Evolutionary conservation across 257 asterid species (phyloP).

Genomic region (Perilla frutescens): DNA sequence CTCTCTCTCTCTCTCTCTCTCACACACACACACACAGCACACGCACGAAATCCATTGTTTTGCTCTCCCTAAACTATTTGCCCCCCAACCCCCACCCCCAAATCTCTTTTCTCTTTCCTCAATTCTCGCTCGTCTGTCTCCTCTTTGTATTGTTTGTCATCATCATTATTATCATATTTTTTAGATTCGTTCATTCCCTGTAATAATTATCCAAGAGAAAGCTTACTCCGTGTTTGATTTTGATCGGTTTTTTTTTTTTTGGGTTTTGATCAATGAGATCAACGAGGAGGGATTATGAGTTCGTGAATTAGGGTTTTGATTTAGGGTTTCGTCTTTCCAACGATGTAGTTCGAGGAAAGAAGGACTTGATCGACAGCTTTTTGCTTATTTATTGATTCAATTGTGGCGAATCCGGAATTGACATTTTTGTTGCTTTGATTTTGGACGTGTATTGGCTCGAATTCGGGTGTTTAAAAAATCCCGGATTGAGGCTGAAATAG

Average conservation of each 20-base stretch:
- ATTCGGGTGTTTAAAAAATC: constrained; percentile 21
- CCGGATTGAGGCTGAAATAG: constrained; percentile 31
- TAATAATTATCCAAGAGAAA: constrained; percentile 21
- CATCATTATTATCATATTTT: constrained; percentile 16
- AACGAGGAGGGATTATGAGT: constrained; percentile 33
- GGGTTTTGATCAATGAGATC: constrained; percentile 44
- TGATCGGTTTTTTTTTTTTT: constrained; percentile 35
- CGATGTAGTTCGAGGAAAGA: constrained; percentile 54
- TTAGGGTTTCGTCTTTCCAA: constrained; percentile 43
- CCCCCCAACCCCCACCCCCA: constrained; percentile 16
- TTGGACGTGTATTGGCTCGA: constrained; percentile 26
- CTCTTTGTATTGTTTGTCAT: constrained; percentile 37
- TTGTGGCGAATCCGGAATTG: constrained; percentile 27
- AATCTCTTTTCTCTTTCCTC: constrained; percentile 48
- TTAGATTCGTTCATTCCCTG: constrained; percentile 29
- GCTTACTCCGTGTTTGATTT: constrained; percentile 33
- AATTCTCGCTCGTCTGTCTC: constrained; percentile 61
- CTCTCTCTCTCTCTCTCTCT: constrained; percentile 28
- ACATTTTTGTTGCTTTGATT: constrained; percentile 22
- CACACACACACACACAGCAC: constrained; percentile 27
- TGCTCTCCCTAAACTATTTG: constrained; percentile 36
- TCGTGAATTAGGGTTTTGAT: constrained; percentile 57
- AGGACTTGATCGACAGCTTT: constrained; percentile 31
- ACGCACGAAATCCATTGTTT: constrained; percentile 42
- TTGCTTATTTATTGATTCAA: constrained; percentile 40